phyloP scores from a whole-genome alignment of 1,284 basidiomycete genomes.

The Pascua guehoae region DNA sequence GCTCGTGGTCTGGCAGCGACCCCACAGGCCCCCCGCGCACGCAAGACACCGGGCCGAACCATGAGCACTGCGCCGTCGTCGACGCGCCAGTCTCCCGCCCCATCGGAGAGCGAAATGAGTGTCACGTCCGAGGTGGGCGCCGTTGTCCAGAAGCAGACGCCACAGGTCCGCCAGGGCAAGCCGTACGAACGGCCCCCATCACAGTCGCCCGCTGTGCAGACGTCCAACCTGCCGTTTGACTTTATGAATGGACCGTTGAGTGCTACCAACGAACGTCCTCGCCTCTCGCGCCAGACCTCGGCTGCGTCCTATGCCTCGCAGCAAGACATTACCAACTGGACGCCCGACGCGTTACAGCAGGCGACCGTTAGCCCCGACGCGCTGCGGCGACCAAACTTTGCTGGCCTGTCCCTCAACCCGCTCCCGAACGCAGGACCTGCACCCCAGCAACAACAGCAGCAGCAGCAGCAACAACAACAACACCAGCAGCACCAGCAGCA shows the following conservation, averaged over 20 bases:
- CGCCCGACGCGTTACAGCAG: slow-evolving; percentile 14
- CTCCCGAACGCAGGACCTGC: slow-evolving; percentile 13
- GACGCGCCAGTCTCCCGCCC: slow-evolving; percentile 35
- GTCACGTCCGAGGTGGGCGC: slow-evolving; percentile 44
- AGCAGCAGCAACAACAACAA: background rate
- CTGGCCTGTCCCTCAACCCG: slow-evolving; percentile 9
- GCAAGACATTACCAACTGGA: slow-evolving; percentile 18
- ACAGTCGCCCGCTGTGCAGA: slow-evolving; percentile 28
- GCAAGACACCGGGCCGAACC: slow-evolving; percentile 25
- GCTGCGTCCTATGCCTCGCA: slow-evolving; percentile 23
- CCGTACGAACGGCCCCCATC: slow-evolving; percentile 42
- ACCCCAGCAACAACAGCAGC: slow-evolving; percentile 11
- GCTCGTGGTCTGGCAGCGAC: slow-evolving; percentile 8
- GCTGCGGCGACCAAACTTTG: slow-evolving; percentile 37
- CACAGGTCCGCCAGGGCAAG: slow-evolving; percentile 34
- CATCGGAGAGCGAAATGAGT: slow-evolving; percentile 40
- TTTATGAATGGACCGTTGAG: slow-evolving; percentile 8
- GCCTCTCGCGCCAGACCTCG: slow-evolving; percentile 29
- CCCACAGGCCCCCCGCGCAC: slow-evolving; percentile 24
- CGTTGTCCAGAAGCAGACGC: slow-evolving; percentile 39
- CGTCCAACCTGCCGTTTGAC: slow-evolving; percentile 25
- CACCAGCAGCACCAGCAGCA: slow-evolving; percentile 13
- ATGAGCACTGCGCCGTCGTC: slow-evolving; percentile 37
- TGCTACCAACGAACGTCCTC: slow-evolving; percentile 13
- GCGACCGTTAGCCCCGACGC: slow-evolving; percentile 37